Base-by-base conservation (phyloP, 805 yeast species). In the Cyberlindnera saturnus region DNA sequence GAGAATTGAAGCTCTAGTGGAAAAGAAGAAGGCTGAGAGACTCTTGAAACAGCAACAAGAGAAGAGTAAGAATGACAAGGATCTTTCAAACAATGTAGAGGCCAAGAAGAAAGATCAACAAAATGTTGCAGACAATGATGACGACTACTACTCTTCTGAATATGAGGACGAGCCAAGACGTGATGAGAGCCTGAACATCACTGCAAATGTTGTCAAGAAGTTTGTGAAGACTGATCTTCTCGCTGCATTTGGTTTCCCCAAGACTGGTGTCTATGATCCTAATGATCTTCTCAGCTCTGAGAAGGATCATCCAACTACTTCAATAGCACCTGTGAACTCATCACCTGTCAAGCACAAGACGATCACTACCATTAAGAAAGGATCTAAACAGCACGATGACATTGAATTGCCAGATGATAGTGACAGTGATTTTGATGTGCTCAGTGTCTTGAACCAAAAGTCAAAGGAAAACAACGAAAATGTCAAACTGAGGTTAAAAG, bases 1-100 rank as follows among this genome's bases (percentile, higher is more conserved):
- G 19, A 50, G 48, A 39, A 48, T 56, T n/a, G 41, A 46, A 15
- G 50, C 42, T n/a, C 29, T 49, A 7, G 60, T 53, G 5, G 51
- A 39, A 3, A 50, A 55, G 46, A 57, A 53, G 46, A 46, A 47
- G 37, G 38, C 44, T 5, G 50, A 50, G 36, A 46, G 62, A 26
- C 38, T 57, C 2, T 18, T 51, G 23, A 48, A 44, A 28, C 50
- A 48, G 29, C 58, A 56, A 28, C 43, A 51, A 26, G 41, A 40
- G 18, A 43, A 41, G 31, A 32, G 40, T 39, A n/a, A 40, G 40
- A 19, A 19, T 29, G 44, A 38, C 7, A 50, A 49, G 26, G 38
- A 47, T 7, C 40, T 51, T 3, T 30, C 30, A 10, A 40, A 35
- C 6, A 39, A 34, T 9, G 7, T n/a, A 3, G 31, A 23, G 13